phyloP scores from a whole-genome alignment of 2,329 filamentous ascomycete genomes.

The Zasmidium angulare region DNA sequence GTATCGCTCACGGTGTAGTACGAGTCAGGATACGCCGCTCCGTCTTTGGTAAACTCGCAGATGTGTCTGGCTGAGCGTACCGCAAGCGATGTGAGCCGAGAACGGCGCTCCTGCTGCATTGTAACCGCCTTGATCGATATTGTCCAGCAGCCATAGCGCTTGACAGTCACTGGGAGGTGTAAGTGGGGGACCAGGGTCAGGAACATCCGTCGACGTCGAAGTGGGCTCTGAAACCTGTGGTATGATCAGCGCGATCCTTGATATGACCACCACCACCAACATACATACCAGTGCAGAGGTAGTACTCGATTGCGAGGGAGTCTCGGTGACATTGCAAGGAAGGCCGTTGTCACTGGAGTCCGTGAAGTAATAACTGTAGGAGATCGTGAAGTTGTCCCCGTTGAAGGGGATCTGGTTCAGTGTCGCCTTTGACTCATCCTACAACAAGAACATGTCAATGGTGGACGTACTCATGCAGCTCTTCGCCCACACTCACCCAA shows the following conservation, averaged over 20 bases:
- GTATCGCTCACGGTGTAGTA: background rate
- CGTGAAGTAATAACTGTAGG: constrained; percentile 12
- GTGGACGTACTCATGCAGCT: no score
- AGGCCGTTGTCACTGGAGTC: constrained; percentile 3
- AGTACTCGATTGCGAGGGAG: background rate
- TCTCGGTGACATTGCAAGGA: constrained; percentile 3
- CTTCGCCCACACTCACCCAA: constrained; percentile 18
- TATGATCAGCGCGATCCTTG: no score
- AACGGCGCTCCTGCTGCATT: background rate
- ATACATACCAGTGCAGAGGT: background rate
- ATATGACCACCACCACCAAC: no score
- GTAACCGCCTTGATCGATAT: background rate
- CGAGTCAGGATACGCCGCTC: background rate
- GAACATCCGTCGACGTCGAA: background rate
- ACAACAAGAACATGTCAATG: no score
- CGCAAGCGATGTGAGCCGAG: background rate
- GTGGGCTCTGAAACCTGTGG: background rate
- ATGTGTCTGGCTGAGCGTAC: background rate
- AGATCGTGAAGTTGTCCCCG: constrained; percentile 7
- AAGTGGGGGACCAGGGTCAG: background rate
- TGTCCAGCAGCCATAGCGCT: background rate
- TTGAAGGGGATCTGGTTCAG: constrained; percentile 4
- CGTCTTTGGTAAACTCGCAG: background rate
- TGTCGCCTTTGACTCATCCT: constrained; percentile 10
- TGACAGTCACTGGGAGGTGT: background rate